Percentiles rank a stretch among this genome's conserved stretches.
Conservation (phyloP, 2,329 filamentous ascomycete genomes). For the Fusarium nygamai region DNA sequence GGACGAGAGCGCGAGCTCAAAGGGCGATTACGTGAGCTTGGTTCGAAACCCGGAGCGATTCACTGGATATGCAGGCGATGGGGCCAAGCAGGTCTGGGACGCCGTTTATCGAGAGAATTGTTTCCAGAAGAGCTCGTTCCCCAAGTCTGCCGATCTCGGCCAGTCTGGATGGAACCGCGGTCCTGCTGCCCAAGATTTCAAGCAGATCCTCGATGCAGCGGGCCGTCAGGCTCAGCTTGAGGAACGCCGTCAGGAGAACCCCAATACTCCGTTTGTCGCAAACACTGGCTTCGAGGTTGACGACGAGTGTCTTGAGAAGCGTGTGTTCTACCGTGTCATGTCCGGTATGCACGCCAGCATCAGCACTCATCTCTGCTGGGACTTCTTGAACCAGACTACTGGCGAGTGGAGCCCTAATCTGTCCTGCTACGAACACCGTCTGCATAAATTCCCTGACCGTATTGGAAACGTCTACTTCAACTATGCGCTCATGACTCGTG, state of each 20-base stretch:
- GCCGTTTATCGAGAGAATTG: conserved; percentile 98
- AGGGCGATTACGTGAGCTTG: conserved; percentile 96
- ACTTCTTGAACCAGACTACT: conserved; percentile 94
- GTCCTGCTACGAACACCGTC: conserved; percentile 85
- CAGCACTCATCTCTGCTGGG: conserved; percentile 94
- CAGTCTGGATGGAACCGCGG: conserved; percentile 54
- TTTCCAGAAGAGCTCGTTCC: conserved; percentile 77
- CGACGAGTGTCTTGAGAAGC: conserved; percentile 95
- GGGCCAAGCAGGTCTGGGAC: conserved; percentile 92
- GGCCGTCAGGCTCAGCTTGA: conserved; percentile 70
- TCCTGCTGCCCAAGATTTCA: conserved; percentile 69
- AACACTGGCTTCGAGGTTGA: conserved; percentile 78
- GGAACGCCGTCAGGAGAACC: conserved; percentile 55
- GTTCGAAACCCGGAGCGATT: conserved; percentile 94
- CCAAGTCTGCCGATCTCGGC: conserved; percentile 66
- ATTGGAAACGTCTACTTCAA: conserved; percentile 99
- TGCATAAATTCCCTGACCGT: conserved; percentile 86
- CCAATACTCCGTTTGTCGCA: conserved; percentile 68
- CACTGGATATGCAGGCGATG: conserved; percentile 89
- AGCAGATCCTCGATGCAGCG: conserved; percentile 67
- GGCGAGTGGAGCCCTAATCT: conserved; percentile 93
- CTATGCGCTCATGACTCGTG: conserved; percentile 93
- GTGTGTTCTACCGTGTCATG: conserved; percentile 95
- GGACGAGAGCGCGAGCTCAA: conserved; percentile 84
- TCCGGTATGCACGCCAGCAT: conserved; percentile 99